Evolutionary conservation across 495 filamentous ascomycete species (phyloP).

Genomic region (Aspergillus homomorphus): DNA sequence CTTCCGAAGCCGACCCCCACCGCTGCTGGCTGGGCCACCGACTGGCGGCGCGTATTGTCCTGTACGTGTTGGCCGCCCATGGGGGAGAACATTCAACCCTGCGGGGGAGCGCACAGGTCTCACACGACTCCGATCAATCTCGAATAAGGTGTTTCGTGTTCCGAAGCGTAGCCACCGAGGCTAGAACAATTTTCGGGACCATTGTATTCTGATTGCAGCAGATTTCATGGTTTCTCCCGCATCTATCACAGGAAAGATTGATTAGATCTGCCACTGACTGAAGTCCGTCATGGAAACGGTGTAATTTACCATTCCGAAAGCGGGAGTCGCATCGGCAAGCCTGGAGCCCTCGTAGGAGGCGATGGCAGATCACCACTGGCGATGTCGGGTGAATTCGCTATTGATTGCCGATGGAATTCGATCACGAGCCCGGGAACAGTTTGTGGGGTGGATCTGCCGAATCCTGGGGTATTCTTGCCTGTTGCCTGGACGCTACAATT

Average conservation of each 20-base stretch:
- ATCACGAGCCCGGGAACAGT: background rate
- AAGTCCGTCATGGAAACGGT: background rate
- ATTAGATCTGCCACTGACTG: background rate
- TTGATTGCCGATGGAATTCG: background rate
- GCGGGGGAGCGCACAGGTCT: background rate
- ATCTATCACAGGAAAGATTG: too few species aligned
- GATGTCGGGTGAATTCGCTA: slow-evolving; percentile 1
- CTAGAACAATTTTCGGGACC: too few species aligned
- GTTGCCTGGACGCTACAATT: too few species aligned
- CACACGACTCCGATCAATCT: background rate
- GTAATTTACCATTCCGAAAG: slow-evolving; percentile 12
- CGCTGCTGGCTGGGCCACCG: background rate
- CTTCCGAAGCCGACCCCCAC: slow-evolving; percentile 19
- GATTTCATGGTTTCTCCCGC: background rate
- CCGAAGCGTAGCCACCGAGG: background rate
- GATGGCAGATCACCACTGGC: background rate
- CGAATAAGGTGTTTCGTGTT: background rate
- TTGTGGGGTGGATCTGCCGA: slow-evolving; percentile 1
- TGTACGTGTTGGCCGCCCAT: slow-evolving; percentile 2
- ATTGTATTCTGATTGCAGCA: background rate
- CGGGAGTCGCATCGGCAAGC: slow-evolving; percentile 8
- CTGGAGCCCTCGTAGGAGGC: too few species aligned
- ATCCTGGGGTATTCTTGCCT: background rate
- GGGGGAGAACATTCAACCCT: slow-evolving; percentile 8
- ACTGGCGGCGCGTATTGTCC: background rate